Evolutionary conservation across 2,329 filamentous ascomycete species (phyloP).

Genomic region (Tricladium varicosporioides): DNA sequence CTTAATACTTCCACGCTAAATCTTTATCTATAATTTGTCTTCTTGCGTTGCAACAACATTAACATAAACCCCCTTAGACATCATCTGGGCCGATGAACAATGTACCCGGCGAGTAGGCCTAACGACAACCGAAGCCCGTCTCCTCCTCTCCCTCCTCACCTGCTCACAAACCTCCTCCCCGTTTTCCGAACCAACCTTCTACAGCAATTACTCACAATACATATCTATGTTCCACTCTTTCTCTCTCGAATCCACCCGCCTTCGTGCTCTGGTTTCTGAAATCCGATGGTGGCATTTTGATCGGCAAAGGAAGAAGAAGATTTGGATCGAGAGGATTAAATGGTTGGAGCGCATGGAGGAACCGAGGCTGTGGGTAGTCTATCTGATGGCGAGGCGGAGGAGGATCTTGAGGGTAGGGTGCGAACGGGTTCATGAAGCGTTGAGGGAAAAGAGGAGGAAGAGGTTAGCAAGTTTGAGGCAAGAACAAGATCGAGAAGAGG

Average conservation of each 20-base stretch:
- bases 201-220: slow-evolving; percentile 23
- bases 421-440: slow-evolving; percentile 9
- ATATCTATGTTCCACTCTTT: slow-evolving; percentile 25
- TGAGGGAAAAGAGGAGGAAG: slow-evolving; percentile 17
- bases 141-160: slow-evolving; percentile 19
- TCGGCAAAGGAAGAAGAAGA: slow-evolving; percentile 11
- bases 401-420: slow-evolving; percentile 22
- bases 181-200: slow-evolving; percentile 22
- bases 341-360: slow-evolving; percentile 26
- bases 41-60: neutral
- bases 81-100: slow-evolving; percentile 27
- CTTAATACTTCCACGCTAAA: neutral
- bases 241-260: slow-evolving; percentile 17
- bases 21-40: neutral
- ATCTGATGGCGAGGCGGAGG: slow-evolving; percentile 24
- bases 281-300: slow-evolving; percentile 22
- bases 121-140: slow-evolving; percentile 22
- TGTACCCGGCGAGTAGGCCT: slow-evolving; percentile 25
- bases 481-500: too few species aligned
- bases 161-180: slow-evolving; percentile 13
- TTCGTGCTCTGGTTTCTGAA: slow-evolving; percentile 13
- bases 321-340: slow-evolving; percentile 22
- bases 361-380: slow-evolving; percentile 23
- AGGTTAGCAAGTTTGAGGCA: neutral
- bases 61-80: slow-evolving; percentile 1